These are phyloP conservation scores for Yarrowia deformans DNA, from an alignment of 805 yeast species.

Conservation along the genomic window DNA sequence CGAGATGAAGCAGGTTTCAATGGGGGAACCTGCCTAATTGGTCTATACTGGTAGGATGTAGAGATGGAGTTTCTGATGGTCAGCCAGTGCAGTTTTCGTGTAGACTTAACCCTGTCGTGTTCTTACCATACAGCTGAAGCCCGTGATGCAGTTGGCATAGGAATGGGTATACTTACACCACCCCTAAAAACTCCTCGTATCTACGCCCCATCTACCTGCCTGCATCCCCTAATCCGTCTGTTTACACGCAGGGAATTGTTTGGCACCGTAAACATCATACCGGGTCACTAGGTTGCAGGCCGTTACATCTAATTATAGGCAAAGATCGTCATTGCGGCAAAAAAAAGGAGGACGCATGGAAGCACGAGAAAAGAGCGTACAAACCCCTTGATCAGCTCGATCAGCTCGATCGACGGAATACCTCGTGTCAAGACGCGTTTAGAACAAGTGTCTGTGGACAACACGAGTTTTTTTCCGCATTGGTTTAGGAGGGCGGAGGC, in stretches of 20 bases:
- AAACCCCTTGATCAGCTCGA: neutral
- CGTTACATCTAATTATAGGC: conserved; percentile 28
- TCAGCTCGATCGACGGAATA: neutral
- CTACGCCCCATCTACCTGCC: neutral
- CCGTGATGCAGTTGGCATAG: no score
- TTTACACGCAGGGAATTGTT: conserved; percentile 10
- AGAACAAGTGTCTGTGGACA: neutral
- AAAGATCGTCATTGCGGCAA: conserved; percentile 12
- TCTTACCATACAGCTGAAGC: no score
- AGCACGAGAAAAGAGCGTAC: neutral
- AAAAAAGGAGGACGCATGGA: conserved; percentile 1
- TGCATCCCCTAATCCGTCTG: neutral
- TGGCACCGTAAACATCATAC: neutral
- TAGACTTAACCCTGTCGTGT: no score
- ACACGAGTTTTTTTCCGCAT: neutral
- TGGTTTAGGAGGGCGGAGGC: neutral
- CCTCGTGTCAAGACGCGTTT: conserved; percentile 11
- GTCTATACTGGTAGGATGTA: neutral
- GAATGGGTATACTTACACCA: no score
- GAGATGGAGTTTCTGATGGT: no score
- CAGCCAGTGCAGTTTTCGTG: no score
- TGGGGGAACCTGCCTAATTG: conserved; percentile 9
- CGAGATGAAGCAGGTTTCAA: conserved; percentile 14
- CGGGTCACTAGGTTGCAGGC: neutral
- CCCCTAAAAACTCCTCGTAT: neutral